phyloP scores from a whole-genome alignment of 495 filamentous ascomycete species.

The Podospora pseudocomata region DNA sequence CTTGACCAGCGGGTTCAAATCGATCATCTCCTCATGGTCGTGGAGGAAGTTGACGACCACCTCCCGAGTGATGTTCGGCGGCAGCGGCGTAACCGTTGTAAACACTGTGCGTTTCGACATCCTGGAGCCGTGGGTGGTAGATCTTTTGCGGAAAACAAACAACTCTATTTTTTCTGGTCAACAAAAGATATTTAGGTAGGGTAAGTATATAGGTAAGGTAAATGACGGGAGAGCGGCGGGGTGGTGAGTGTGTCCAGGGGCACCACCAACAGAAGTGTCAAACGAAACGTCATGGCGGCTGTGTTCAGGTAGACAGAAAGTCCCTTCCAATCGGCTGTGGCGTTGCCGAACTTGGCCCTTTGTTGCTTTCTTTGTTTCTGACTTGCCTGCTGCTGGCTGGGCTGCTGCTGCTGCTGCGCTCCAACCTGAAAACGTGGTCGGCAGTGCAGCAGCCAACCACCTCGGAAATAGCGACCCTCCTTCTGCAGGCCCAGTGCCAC shows the following conservation, averaged over 20 bases:
- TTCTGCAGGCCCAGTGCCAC: background rate
- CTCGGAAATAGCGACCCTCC: background rate
- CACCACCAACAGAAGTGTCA: background rate
- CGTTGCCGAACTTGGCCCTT: conserved; percentile 9
- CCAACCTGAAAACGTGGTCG: conserved; percentile 1
- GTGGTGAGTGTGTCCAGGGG: background rate
- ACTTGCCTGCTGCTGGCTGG: background rate
- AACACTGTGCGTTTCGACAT: conserved; percentile 58
- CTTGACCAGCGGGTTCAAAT: conserved; percentile 74
- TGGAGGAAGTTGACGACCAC: conserved; percentile 67
- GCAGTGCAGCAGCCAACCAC: background rate
- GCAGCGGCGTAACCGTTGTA: conserved; percentile 70
- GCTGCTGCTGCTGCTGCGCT: background rate
- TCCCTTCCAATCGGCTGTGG: background rate
- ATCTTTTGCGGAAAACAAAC: conserved; percentile 1
- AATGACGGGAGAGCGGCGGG: background rate
- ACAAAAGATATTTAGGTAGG: background rate
- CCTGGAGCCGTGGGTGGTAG: conserved; percentile 12
- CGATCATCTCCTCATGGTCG: conserved; percentile 72
- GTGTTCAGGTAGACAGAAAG: background rate
- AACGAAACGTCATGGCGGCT: background rate
- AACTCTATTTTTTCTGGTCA: background rate
- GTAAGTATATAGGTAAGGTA: background rate
- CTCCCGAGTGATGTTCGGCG: conserved; percentile 59
- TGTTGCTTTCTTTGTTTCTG: background rate